These are phyloP conservation scores for Clonostachys sp. DNA, from an alignment of 2,329 filamentous ascomycete genomes.

Conservation along the genomic window DNA sequence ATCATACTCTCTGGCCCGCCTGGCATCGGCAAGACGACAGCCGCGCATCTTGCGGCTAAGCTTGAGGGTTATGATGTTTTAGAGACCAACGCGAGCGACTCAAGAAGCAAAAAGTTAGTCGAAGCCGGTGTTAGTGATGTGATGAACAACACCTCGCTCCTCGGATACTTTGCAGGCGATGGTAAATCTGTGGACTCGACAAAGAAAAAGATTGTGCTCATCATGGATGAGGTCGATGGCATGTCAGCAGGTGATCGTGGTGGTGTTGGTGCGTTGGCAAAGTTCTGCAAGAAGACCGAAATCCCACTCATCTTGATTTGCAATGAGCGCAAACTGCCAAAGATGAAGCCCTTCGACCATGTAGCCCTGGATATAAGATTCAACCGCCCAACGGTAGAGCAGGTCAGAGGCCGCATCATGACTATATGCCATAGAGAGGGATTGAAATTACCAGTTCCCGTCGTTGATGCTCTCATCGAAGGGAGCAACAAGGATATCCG, in stretches of 20 bases:
- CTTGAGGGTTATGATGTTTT: conserved; percentile 90
- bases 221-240: conserved; percentile 99
- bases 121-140: conserved; percentile 85
- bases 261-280: conserved; percentile 88
- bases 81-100: conserved; percentile 94
- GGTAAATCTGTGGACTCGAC: conserved; percentile 72
- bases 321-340: conserved; percentile 87
- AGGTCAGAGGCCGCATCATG: conserved; percentile 87
- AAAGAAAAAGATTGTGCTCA: conserved; percentile 91
- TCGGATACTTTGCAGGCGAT: conserved; percentile 84
- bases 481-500: conserved; percentile 94
- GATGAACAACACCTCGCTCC: conserved; percentile 86
- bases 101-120: conserved; percentile 91
- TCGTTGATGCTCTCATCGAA: conserved; percentile 91
- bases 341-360: conserved; percentile 97
- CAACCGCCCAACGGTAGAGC: conserved; percentile 82
- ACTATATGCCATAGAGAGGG: conserved; percentile 93
- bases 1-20: conserved; percentile 94
- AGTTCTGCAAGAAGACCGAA: conserved; percentile 91
- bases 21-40: conserved; percentile 95
- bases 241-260: conserved; percentile 98
- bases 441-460: conserved; percentile 75
- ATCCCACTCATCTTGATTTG: conserved; percentile 96
- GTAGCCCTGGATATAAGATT: conserved; percentile 83
- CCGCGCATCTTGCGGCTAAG: conserved; percentile 89